Evolutionary conservation across 2,329 filamentous ascomycete species (phyloP).

Genomic region (Periglandula ipomoeae): DNA sequence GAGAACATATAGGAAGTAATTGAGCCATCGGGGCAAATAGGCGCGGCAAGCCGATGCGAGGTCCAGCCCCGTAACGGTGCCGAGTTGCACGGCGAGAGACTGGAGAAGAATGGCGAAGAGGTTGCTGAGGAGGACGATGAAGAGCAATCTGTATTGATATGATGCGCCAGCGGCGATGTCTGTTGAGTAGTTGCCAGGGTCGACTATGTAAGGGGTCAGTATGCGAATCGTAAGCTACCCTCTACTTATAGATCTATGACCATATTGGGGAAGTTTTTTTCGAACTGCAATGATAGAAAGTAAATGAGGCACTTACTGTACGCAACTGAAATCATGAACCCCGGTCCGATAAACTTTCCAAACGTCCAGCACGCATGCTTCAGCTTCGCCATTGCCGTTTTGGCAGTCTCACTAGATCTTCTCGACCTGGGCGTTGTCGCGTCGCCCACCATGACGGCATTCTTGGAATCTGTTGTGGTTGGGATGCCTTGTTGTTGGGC

Average conservation of each 20-base stretch:
- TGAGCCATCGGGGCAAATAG: slow-evolving; percentile 58
- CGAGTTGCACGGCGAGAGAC: slow-evolving; percentile 58
- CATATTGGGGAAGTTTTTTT: too few species aligned
- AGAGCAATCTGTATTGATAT: slow-evolving; percentile 56
- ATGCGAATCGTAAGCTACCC: too few species aligned
- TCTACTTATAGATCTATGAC: too few species aligned
- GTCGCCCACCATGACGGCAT: background rate
- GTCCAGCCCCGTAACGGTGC: slow-evolving; percentile 59
- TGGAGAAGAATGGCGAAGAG: slow-evolving; percentile 64
- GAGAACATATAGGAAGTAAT: slow-evolving; percentile 50
- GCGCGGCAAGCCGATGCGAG: slow-evolving; percentile 57
- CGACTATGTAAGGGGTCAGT: too few species aligned
- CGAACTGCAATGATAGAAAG: background rate
- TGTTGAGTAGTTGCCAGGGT: slow-evolving; percentile 61
- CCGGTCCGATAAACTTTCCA: slow-evolving; percentile 51
- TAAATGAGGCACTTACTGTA: slow-evolving; percentile 35
- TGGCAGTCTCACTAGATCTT: background rate
- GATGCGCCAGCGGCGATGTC: slow-evolving; percentile 59
- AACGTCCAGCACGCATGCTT: slow-evolving; percentile 15
- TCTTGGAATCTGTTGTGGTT: background rate
- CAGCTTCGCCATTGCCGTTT: slow-evolving; percentile 9
- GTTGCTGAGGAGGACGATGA: slow-evolving; percentile 60
- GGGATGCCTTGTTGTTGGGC: background rate
- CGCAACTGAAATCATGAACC: slow-evolving; percentile 54
- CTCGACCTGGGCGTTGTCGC: background rate